Evolutionary conservation across 805 yeast genomes (phyloP), one percentile per base, ranked within the genome.

Genomic region (Candida methanosorbosa): DNA sequence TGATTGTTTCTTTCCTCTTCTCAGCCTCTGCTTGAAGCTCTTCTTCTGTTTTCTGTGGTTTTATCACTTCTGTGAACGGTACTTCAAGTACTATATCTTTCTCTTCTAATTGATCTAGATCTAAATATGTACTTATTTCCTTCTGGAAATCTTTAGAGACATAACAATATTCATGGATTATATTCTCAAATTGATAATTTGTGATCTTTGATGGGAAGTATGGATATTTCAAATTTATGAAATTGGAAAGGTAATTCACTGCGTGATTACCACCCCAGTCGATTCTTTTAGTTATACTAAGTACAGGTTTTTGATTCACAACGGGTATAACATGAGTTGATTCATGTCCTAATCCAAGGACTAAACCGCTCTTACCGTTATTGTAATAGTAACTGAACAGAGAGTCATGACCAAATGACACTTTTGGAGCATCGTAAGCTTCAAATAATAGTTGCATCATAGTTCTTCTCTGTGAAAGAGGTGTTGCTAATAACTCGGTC

Each of bases 261-360:
- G 88, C 70, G 29, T 74, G 82, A 41, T 74, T 72, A 9, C 96
- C 97, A 40, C 97, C 97, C 85, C 92, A 85, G 51, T 85, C 86
- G 26, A 92, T 74, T 49, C 97, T 66, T 49, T 86, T 87, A 8
- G 87, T 64, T 38, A 78, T 80, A 19, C 70, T 61, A 36, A 85
- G 54, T 2, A 78, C 43, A 0, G 94, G 88, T 35, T 63, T 62
- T 0, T 87, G 86, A n/a, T 72, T 52, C 2, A 84, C 43, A 2
- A 90, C 85, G 0, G 98, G 98, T 14, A 90, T 75, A 0, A 92
- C 57, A 50, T 78, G 79, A 0, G 95, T 81, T 35, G 84, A 72
- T 46, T 88, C 92, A 56, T 85, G 70, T 4, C 95, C 96, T 6
- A 86, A 65, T 9, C 84, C 80, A 30, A 92, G 69, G 2, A 90